Conservation (phyloP, 495 filamentous ascomycete species). For the Friedmanniomyces endolithicus region DNA sequence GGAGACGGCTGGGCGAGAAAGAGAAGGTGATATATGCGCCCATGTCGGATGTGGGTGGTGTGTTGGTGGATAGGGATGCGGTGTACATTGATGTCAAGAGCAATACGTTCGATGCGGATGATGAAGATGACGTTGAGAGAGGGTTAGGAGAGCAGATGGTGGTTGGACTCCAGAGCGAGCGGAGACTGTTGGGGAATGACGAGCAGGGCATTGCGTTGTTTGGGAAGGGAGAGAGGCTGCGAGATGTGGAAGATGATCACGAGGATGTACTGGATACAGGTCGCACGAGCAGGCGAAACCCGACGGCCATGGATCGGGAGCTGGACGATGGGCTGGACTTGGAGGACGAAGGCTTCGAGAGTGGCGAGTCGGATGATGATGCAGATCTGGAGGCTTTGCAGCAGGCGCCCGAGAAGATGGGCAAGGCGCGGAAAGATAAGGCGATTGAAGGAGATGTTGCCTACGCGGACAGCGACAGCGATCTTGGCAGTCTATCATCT, state of each 20-base stretch:
- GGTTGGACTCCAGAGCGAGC: constrained; percentile 72
- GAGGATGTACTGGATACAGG: constrained; percentile 45
- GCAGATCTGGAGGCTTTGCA: constrained; percentile 30
- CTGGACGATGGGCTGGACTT: constrained; percentile 34
- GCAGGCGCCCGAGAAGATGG: constrained; percentile 25
- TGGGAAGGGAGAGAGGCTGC: constrained; percentile 57
- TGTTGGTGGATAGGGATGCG: constrained; percentile 69
- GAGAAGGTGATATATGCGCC: constrained; percentile 91
- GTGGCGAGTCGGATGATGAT: constrained; percentile 35
- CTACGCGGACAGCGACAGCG: constrained; percentile 95
- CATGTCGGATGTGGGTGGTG: constrained; percentile 93
- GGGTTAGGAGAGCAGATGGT: constrained; percentile 90
- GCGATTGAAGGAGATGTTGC: constrained; percentile 51
- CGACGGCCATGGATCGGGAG: constrained; percentile 46
- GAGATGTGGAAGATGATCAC: constrained; percentile 43
- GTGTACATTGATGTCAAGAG: constrained; percentile 69
- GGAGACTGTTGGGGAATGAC: constrained; percentile 67
- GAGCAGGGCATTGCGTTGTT: constrained; percentile 76
- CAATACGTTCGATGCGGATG: constrained; percentile 62
- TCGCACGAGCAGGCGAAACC: constrained; percentile 55
- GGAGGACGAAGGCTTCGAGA: constrained; percentile 27
- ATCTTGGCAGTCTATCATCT: constrained; percentile 78
- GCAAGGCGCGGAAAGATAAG: constrained; percentile 30
- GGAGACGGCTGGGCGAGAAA: constrained; percentile 77
- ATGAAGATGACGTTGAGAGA: constrained; percentile 51